These are phyloP conservation scores for Zopfia rhizophila DNA, from an alignment of 2,329 filamentous ascomycete species.

Conservation along the genomic window DNA sequence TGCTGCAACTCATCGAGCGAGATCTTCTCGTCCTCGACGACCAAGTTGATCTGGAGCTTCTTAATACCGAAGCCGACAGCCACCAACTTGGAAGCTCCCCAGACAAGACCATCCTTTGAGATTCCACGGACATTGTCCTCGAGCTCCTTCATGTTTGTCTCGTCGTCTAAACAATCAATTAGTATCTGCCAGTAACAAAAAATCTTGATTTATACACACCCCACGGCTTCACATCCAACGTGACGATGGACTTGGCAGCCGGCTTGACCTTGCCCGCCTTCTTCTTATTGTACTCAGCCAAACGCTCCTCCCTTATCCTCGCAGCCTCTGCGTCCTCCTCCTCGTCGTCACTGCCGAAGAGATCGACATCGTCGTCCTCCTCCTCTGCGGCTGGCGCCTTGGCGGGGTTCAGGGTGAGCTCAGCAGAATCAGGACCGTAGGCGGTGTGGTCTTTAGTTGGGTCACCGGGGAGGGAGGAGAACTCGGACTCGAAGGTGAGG, in stretches of 20 bases:
- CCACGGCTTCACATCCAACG: conserved; percentile 98
- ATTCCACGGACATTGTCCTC: conserved; percentile 84
- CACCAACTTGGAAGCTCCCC: conserved; percentile 91
- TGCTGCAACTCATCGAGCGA: conserved; percentile 87
- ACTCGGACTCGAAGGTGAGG: conserved; percentile 90
- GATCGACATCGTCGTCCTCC: conserved; percentile 79
- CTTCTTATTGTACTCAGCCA: conserved; percentile 96
- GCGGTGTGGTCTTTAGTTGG: conserved; percentile 86
- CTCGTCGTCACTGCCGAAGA: conserved; percentile 94
- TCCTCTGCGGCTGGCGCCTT: conserved; percentile 77
- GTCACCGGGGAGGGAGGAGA: conserved; percentile 89
- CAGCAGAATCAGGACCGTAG: conserved; percentile 86
- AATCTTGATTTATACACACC: conserved; percentile 83
- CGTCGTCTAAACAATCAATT: conserved; percentile 72
- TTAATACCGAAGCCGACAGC: conserved; percentile 96
- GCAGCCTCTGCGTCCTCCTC: conserved; percentile 74
- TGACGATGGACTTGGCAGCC: conserved; percentile 95
- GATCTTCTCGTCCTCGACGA: conserved; percentile 97
- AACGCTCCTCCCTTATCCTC: conserved; percentile 84
- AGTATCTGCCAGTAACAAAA: conserved; percentile 19
- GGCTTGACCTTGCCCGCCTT: conserved; percentile 93
- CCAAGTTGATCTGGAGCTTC: conserved; percentile 99
- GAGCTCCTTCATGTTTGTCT: conserved; percentile 88
- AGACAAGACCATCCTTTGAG: conserved; percentile 92
- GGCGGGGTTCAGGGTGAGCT: conserved; percentile 84